Evolutionary conservation across 352 stramenopile genomes (phyloP), one percentile per base, ranked within the genome.

Genomic region (Phytophthora gonapodyides): DNA sequence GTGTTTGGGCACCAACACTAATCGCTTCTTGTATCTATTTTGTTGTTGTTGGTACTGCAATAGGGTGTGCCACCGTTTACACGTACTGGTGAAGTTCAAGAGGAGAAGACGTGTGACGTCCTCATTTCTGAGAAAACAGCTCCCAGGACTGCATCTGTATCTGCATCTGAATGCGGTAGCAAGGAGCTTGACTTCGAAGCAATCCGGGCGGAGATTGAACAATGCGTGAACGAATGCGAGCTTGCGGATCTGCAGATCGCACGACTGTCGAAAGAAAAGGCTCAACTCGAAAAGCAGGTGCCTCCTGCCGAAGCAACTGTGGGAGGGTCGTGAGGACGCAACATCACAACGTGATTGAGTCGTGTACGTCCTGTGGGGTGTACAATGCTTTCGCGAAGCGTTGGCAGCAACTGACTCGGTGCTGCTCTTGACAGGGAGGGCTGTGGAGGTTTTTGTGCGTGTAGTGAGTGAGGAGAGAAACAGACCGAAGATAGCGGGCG

Each of bases 11-110:
- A 24, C 45, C 45, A 71, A 31, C 61, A 71, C 69, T 76, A 71
- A 76, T 73, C 41, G 33, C 16, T 56, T 73, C 53, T 61, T 70
- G 54, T 74, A 40, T 73, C 51, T 59, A 30, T 69, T 51, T n/a
- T 71, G 42, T 19, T 48, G 10, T 45, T 64, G 54, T 40, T 73
- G 9, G 44, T 15, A 56, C 24, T 63, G 45, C 44, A 64, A 68
- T 52, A 77, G 69, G 53, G 6, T 45, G 33, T 34, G 40, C 38
- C 24, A 11, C 44, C 33, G 44, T 17, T 54, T 33, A 27, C 35
- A 49, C 46, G 34, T 45, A 40, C 19, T 43, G 40, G 49, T 2
- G 21, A 12, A 37, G 33, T 52, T 16, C 44, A n/a, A 61, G 13
- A 9, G 9, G 35, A 54, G 21, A 48, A 27, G 17, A 9, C 13